A percentile compares a stretch with the other conserved stretches of the same genome.
Evolutionary conservation across 441 rosid genomes (phyloP).

Genomic region (Populus tomentosa): DNA sequence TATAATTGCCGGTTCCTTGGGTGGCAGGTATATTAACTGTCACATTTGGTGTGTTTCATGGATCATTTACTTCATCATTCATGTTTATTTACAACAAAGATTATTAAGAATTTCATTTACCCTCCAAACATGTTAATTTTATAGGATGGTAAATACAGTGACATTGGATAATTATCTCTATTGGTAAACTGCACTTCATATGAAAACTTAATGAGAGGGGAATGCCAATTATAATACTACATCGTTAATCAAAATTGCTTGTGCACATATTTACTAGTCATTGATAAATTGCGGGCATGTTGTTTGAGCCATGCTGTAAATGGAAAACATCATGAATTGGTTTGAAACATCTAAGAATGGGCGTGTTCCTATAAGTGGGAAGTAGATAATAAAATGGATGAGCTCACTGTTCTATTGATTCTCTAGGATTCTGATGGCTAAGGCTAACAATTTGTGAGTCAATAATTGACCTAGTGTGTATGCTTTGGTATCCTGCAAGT

Average conservation of each 20-base stretch:
- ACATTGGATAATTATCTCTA: not conserved
- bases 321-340: not conserved
- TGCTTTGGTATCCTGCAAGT: not conserved
- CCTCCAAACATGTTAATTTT: not conserved
- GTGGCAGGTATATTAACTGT: conserved; percentile 69
- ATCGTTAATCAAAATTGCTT: not conserved
- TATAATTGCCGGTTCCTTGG: conserved; percentile 94
- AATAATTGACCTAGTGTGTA: not conserved
- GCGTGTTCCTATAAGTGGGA: not conserved
- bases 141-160: not conserved
- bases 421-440: not conserved
- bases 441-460: not conserved
- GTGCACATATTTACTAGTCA: not conserved
- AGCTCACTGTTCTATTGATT: not conserved
- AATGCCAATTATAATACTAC: not conserved
- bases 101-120: not conserved
- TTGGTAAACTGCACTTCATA: not conserved
- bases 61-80: not conserved
- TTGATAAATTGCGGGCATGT: not conserved
- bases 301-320: not conserved
- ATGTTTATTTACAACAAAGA: not conserved
- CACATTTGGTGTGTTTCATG: not conserved
- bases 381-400: not conserved
- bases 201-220: not conserved
- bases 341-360: not conserved